These are phyloP conservation scores for Aspergillus cavernicola DNA, from an alignment of 495 filamentous ascomycete species.

Conservation along the genomic window DNA sequence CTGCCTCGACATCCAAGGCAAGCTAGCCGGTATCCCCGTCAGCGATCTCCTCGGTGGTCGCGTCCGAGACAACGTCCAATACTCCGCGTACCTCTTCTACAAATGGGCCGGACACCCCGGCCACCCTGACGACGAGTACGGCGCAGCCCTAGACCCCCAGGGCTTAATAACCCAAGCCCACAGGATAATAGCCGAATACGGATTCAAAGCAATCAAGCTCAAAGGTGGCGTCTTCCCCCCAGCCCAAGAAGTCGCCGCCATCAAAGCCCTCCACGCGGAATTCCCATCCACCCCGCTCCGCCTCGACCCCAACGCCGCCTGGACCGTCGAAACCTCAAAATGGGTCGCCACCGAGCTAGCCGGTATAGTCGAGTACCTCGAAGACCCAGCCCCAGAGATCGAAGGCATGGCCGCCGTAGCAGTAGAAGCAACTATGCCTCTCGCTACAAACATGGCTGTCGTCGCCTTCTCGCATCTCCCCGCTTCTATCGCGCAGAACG, in stretches of 20 bases:
- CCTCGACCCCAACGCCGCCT: constrained; percentile 1
- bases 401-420: neutral
- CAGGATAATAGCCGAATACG: neutral
- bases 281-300: neutral
- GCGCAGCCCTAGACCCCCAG: neutral
- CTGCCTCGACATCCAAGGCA: neutral
- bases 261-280: neutral
- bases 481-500: neutral
- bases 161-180: neutral
- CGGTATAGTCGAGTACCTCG: constrained; percentile 1
- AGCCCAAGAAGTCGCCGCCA: neutral
- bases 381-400: constrained; percentile 2
- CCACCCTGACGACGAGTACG: neutral
- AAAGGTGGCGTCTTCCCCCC: constrained; percentile 4
- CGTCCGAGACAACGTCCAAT: neutral
- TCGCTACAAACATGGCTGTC: constrained; percentile 2
- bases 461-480: neutral
- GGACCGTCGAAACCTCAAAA: constrained; percentile 3
- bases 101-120: constrained; percentile 1
- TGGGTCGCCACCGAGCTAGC: neutral
- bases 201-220: neutral
- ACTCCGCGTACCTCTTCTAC: constrained; percentile 4
- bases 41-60: neutral
- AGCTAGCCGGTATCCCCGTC: neutral
- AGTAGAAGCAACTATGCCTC: neutral